Evolutionary conservation across 1,284 basidiomycete species (phyloP), one percentile per base, ranked within the genome.

Genomic region (Rhizoctonia solani): DNA sequence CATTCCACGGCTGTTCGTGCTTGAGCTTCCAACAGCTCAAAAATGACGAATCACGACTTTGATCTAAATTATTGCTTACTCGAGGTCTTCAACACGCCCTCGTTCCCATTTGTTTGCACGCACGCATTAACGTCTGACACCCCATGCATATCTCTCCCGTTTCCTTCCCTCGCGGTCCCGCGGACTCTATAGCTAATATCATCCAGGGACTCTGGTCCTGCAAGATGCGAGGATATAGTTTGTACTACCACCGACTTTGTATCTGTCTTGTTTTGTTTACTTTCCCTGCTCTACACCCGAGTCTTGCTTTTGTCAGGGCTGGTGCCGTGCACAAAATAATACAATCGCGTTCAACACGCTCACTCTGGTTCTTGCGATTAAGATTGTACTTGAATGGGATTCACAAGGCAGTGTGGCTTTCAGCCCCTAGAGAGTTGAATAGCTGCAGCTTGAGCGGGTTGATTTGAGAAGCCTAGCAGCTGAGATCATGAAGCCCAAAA

Each of bases 71-170:
- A 59, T 59, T 59, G 6, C 25, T 19, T 19, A 34, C 30, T n/a
- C 54, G 54, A 59, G 56, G 56, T 59, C 56, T 59, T 59, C 56
- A 59, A 59, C 56, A 59, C 44, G 56, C 56, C 56, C 56, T 59
- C 56, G 44, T 37, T 19, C 21, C 9, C 46, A 21, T 25, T n/a
- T 23, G 19, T 42, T 16, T 25, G n/a, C 42, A 47, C 14, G 27
- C 41, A 39, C 56, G 16, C 29, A 59, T 59, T 30, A 30, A 32
- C 54, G 44, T 56, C 39, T 44, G 9, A 46, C n/a, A 6, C n/a
- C 11, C 44, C 9, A 11, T 19, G 21, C 5, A 9, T 11, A 46
- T 19, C 6, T 5, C 21, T 11, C 44, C 19, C n/a, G 19, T 19
- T 5, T 21, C 19, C n/a, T 14, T 19, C n/a, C n/a, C 8, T 46